Percentiles rank a stretch among this genome's conserved stretches.
These are phyloP conservation scores for Pythium aristosporum DNA, from an alignment of 352 stramenopile species.

Conservation along the genomic window DNA sequence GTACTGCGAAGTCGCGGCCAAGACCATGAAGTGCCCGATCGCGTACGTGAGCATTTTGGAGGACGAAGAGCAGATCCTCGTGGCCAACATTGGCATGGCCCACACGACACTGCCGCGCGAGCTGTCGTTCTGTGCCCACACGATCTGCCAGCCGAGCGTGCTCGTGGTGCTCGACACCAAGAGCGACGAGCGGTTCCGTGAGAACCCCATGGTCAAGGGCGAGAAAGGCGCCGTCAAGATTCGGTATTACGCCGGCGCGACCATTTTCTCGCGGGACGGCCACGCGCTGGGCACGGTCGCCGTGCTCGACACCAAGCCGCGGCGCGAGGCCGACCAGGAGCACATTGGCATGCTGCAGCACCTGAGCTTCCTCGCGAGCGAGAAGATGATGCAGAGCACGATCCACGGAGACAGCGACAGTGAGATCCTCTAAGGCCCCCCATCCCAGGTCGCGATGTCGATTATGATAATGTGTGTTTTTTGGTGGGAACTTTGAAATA, in stretches of 20 bases:
- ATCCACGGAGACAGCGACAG: slow-evolving; percentile 79
- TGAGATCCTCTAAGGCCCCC: slow-evolving; percentile 52
- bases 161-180: slow-evolving; percentile 86
- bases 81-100: slow-evolving; percentile 85
- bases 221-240: slow-evolving; percentile 85
- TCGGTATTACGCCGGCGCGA: slow-evolving; percentile 83
- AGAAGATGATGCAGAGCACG: slow-evolving; percentile 87
- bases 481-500: slow-evolving; percentile 8
- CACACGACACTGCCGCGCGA: slow-evolving; percentile 77
- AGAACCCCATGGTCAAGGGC: slow-evolving; percentile 88
- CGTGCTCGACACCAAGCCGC: slow-evolving; percentile 80
- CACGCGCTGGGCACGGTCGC: slow-evolving; percentile 82
- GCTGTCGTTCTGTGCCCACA: slow-evolving; percentile 85
- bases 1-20: slow-evolving; percentile 84
- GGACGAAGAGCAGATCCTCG: slow-evolving; percentile 78
- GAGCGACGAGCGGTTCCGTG: slow-evolving; percentile 80
- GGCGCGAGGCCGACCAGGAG: slow-evolving; percentile 75
- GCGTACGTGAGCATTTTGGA: slow-evolving; percentile 87
- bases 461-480: slow-evolving; percentile 22
- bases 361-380: slow-evolving; percentile 82
- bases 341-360: slow-evolving; percentile 88
- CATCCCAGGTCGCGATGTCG: background rate
- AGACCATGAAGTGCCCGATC: slow-evolving; percentile 88
- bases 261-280: slow-evolving; percentile 78
- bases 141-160: slow-evolving; percentile 77